Base-by-base conservation (phyloP, 345 rosid genomes). In the Litchi chinensis region DNA sequence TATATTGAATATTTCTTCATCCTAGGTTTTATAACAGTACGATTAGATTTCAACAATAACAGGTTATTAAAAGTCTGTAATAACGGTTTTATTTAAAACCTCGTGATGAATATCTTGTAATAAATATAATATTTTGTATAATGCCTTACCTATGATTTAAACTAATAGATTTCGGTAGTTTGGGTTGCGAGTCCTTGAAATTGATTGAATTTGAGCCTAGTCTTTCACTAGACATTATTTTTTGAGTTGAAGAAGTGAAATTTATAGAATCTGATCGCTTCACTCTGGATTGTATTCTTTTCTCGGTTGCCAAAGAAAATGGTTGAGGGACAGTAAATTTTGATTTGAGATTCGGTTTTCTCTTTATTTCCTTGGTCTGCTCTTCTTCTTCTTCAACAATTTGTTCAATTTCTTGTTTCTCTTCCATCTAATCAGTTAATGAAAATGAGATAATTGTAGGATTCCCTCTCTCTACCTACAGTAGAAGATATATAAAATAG, bases 311-410 rank as follows among this genome's bases (percentile, higher is more conserved):
- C 72, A 84, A 70, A 28, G 80, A 78, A 70, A 86, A 84, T 37
- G 87, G 89, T 15, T 76, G 84, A 65, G 89, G 87, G 48, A 82
- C 77, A 0, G 86, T 85, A n/a, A 71, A 60, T 63, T 82, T 86
- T 24, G 77, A 11, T 67, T 70, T 83, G 21, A 18, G 77, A 60
- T 50, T 65, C 10, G 57, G 68, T 39, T 75, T 83, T 22, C 81
- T 5, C 10, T 73, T 66, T 32, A 32, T 32, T 32, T 32, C 37
- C 37, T 32, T 32, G 2, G 37, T 32, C 37, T 32, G 37, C 37
- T 2, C 37, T 32, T 26, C 60, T 24, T 63, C 68, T 65, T 65
- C 83, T 41, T 4, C 24, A n/a, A 43, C 64, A 37, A 67, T 54
- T 21, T 54, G 16, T 65, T 18, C 7, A 64, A 16, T 24, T 64